Conservation (phyloP, 805 yeast species). For the Priceomyces medius region DNA sequence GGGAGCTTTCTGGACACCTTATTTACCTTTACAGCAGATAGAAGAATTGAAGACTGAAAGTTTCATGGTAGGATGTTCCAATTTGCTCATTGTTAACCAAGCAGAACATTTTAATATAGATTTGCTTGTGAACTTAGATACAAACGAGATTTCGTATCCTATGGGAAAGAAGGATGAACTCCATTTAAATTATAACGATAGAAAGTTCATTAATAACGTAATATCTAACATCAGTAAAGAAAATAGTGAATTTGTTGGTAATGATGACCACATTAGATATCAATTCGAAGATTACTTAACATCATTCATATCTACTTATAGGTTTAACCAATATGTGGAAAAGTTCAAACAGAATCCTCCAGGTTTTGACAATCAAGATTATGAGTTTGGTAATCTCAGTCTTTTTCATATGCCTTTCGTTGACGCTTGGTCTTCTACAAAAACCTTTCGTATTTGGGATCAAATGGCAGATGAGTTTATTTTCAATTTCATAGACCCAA, state of each 20-base stretch:
- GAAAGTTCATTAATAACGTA: conserved; percentile 68
- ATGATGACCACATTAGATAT: conserved; percentile 82
- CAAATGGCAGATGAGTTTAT: conserved; percentile 42
- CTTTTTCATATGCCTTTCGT: conserved; percentile 34
- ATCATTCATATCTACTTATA: conserved; percentile 69
- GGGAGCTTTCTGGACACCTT: conserved; percentile 89
- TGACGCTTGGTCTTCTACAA: conserved; percentile 31
- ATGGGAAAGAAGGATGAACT: conserved; percentile 33
- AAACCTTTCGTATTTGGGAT: conserved; percentile 42
- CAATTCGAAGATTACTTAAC: conserved; percentile 88
- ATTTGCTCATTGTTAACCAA: conserved; percentile 71
- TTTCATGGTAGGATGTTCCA: conserved; percentile 84
- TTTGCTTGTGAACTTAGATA: conserved; percentile 69
- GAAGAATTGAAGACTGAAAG: conserved; percentile 67
- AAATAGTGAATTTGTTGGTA: conserved; percentile 34
- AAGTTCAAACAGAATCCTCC: conserved; percentile 40
- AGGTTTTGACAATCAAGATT: conserved; percentile 28
- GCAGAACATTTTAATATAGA: conserved; percentile 60
- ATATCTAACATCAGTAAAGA: conserved; percentile 44
- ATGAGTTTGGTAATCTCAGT: conserved; percentile 26
- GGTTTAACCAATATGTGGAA: conserved; percentile 60
- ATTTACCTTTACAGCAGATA: conserved; percentile 89
- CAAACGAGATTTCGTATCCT: conserved; percentile 46
- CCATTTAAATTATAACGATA: conserved; percentile 50
- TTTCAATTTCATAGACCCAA: conserved; percentile 42